Conservation (phyloP, 305 asterid genomes). For the Caryopteris hybrid region DNA sequence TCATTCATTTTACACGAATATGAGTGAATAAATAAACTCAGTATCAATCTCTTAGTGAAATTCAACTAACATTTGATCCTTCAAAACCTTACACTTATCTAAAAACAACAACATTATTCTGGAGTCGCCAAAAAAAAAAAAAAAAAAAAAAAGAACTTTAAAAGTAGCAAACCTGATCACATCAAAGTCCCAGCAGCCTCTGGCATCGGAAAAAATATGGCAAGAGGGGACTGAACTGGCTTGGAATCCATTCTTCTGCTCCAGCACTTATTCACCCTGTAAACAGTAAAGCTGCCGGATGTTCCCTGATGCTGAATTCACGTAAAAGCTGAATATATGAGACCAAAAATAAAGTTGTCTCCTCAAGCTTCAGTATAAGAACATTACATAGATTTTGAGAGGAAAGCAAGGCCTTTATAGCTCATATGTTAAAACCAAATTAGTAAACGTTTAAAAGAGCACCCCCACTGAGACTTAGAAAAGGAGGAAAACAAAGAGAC, state of each 20-base stretch:
- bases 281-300: slow-evolving; percentile 78
- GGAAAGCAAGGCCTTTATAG: too few relatives aligned
- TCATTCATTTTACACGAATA: too few relatives aligned
- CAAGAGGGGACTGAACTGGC: slow-evolving; percentile 32
- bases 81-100: neutral
- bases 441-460: too few relatives aligned
- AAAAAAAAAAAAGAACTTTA: neutral
- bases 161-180: slow-evolving; percentile 22
- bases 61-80: neutral
- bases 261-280: slow-evolving; percentile 54
- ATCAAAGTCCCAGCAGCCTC: slow-evolving; percentile 33
- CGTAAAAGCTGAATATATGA: neutral
- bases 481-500: neutral
- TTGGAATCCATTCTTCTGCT: slow-evolving; percentile 9
- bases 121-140: neutral
- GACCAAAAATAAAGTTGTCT: neutral
- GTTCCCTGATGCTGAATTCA: slow-evolving; percentile 83
- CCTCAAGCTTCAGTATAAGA: too few relatives aligned
- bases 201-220: slow-evolving; percentile 31
- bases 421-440: too few relatives aligned
- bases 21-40: too few relatives aligned
- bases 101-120: slow-evolving; percentile 14
- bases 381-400: too few relatives aligned
- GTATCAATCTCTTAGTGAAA: neutral
- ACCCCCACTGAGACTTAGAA: too few relatives aligned